These are phyloP conservation scores for Stagonosporopsis vannaccii DNA, from an alignment of 2,329 filamentous ascomycete species.

Conservation along the genomic window DNA sequence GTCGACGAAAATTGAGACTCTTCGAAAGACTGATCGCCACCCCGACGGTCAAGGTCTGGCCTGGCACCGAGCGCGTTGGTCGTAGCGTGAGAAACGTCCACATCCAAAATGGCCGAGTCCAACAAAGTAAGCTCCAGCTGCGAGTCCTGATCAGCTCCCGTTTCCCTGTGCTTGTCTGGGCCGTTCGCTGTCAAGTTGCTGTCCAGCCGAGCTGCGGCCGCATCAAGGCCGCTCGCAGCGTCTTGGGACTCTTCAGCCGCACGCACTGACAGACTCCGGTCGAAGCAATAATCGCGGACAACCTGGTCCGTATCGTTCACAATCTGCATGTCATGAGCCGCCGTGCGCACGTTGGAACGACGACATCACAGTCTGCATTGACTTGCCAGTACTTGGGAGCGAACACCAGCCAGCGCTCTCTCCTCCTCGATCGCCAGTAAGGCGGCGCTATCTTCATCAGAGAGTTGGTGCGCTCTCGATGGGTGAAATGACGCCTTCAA, in stretches of 20 bases:
- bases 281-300: conserved; percentile 3
- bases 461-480: not conserved
- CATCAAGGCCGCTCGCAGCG: not conserved
- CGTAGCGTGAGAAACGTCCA: not conserved
- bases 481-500: conserved; percentile 3
- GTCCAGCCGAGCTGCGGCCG: not conserved
- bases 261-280: not conserved
- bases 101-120: not conserved
- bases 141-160: not conserved
- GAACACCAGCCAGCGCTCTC: not conserved
- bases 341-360: not conserved
- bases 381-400: too few relatives aligned
- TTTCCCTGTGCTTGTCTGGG: not conserved
- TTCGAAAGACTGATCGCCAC: not conserved
- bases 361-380: not conserved
- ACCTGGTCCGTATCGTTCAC: not conserved
- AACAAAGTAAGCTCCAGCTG: not conserved
- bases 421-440: conserved; percentile 1
- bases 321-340: not conserved
- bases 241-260: not conserved
- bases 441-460: conserved; percentile 1
- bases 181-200: not conserved
- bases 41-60: not conserved
- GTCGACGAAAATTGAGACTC: too few relatives aligned
- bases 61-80: not conserved